These are phyloP conservation scores for Linderniella brevidens DNA, from an alignment of 257 asterid genomes.

Conservation along the genomic window DNA sequence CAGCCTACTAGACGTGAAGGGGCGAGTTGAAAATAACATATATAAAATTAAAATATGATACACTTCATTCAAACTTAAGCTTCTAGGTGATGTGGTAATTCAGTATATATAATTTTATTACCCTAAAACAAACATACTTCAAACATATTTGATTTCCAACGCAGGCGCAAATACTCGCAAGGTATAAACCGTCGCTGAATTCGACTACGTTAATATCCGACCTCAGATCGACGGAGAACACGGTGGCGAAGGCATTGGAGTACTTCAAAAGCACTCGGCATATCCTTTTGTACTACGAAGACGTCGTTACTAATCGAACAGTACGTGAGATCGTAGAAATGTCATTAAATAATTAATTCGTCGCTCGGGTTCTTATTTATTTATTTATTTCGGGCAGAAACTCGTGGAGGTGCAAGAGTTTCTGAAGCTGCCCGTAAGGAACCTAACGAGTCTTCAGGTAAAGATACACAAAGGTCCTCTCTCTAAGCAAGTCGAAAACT, in stretches of 20 bases:
- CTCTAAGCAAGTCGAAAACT: constrained; percentile 34
- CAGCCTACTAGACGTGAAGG: too few relatives aligned
- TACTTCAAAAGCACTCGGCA: constrained; percentile 52
- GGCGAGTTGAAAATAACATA: too few relatives aligned
- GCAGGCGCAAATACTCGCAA: constrained; percentile 72
- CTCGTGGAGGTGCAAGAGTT: constrained; percentile 56
- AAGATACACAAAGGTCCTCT: constrained; percentile 59
- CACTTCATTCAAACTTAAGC: too few relatives aligned
- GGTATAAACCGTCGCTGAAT: constrained; percentile 50
- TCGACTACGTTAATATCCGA: constrained; percentile 25
- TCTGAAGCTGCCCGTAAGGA: constrained; percentile 42
- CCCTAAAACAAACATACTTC: too few relatives aligned
- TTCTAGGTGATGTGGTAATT: too few relatives aligned
- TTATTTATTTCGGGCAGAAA: constrained; percentile 25
- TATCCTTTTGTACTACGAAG: constrained; percentile 63
- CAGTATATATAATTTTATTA: too few relatives aligned
- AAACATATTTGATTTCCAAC: background rate
- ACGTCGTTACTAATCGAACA: constrained; percentile 33
- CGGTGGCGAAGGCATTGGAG: constrained; percentile 28
- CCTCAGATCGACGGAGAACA: constrained; percentile 24
- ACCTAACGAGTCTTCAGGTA: constrained; percentile 57
- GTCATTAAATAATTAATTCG: background rate
- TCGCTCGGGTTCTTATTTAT: background rate
- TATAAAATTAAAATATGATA: too few relatives aligned
- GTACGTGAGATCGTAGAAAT: constrained; percentile 12